These are phyloP conservation scores for Fusarium denticulatum DNA, from an alignment of 2,329 filamentous ascomycete genomes.

Conservation along the genomic window DNA sequence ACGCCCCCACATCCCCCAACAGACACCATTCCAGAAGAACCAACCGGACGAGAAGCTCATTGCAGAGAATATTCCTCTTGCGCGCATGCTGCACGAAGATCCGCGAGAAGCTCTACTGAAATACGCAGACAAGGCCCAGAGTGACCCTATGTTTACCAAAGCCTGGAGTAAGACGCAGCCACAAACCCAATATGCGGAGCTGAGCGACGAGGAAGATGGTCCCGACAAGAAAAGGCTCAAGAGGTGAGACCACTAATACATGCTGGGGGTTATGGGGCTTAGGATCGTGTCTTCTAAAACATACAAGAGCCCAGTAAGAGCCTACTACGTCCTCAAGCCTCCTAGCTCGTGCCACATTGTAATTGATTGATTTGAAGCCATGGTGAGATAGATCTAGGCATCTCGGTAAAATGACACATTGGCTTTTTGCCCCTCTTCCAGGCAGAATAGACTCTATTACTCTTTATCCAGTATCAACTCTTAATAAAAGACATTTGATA, in stretches of 20 bases:
- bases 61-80: conserved; percentile 86
- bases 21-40: conserved; percentile 90
- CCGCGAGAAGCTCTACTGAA: conserved; percentile 92
- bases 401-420: background rate
- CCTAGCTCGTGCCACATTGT: conserved; percentile 15
- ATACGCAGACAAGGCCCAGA: conserved; percentile 92
- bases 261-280: background rate
- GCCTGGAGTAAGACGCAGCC: conserved; percentile 95
- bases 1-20: conserved; percentile 82
- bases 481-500: background rate
- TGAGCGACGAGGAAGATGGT: conserved; percentile 82
- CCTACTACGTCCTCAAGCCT: background rate
- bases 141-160: conserved; percentile 92
- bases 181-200: conserved; percentile 86
- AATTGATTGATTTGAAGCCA: background rate
- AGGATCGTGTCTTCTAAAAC: conserved; percentile 8
- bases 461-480: background rate
- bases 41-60: conserved; percentile 93
- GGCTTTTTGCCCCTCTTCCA: background rate
- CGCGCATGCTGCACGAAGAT: conserved; percentile 95
- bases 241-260: conserved; percentile 52
- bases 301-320: conserved; percentile 8
- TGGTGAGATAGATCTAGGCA: background rate
- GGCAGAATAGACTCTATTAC: background rate
- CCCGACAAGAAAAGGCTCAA: conserved; percentile 73